A percentile compares a stretch with the other conserved stretches of the same genome.
Evolutionary conservation across 305 asterid species (phyloP).

Genomic region (Solanum aculeatissimum): DNA sequence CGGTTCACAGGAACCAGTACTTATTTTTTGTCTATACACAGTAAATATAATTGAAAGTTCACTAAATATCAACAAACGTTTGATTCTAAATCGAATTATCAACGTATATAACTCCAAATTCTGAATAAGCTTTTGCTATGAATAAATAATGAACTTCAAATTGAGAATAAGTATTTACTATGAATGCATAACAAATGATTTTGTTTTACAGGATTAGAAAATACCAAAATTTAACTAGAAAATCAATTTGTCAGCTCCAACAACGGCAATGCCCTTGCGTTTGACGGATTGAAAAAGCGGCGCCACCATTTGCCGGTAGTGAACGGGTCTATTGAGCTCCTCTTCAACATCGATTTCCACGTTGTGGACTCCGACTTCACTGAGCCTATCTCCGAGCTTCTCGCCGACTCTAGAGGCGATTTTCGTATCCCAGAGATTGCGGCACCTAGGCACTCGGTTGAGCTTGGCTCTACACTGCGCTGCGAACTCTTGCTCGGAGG

Average conservation of each 20-base stretch:
- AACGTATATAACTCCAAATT: neutral
- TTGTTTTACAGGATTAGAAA: neutral
- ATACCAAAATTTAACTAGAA: conserved; percentile 12
- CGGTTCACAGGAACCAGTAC: neutral
- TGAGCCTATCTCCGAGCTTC: conserved; percentile 45
- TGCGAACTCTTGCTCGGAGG: conserved; percentile 60
- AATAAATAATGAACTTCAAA: neutral
- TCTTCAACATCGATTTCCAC: conserved; percentile 47
- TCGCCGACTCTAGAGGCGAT: conserved; percentile 53
- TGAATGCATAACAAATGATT: neutral
- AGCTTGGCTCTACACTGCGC: conserved; percentile 43
- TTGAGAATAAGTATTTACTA: neutral
- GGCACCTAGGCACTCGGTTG: conserved; percentile 36
- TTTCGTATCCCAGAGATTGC: conserved; percentile 33
- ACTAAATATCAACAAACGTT: neutral
- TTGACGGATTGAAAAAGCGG: conserved; percentile 48
- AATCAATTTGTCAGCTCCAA: conserved; percentile 43
- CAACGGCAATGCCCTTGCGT: conserved; percentile 38
- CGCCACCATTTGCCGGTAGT: conserved; percentile 42
- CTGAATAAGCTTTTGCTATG: too few species aligned
- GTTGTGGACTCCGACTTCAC: conserved; percentile 30
- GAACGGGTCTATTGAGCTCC: conserved; percentile 44
- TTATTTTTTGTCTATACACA: neutral
- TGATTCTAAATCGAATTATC: neutral
- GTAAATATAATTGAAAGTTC: neutral